Base-by-base conservation (phyloP, 108 stramenopile genomes). In the Cyclotella cryptica region DNA sequence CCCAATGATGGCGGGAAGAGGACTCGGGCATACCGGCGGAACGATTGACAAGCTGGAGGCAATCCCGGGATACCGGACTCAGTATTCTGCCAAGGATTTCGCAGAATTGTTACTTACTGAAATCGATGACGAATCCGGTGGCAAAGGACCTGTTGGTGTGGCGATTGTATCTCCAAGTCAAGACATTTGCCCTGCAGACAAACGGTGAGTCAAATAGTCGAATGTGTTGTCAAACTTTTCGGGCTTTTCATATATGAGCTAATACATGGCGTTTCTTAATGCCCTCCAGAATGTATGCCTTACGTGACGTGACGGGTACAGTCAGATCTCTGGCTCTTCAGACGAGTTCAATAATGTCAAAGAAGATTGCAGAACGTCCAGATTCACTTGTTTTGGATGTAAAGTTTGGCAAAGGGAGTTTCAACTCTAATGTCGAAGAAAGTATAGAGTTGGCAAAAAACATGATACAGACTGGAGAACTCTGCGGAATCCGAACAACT, bases 1-100 rank as follows among this genome's bases (percentile, higher is more conserved):
- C 0, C 95, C 95, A 13, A 93, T 93, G 90, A 90, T 96, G 86
- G 91, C 91, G 22, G 95, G 95, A 28, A 82, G 95, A 24, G 90
- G 92, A 14, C 77, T 96, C 44, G 92, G 90, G 0, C 95, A 96
- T 71, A 93, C 95, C 1, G 95, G 95, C 19, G 95, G 95, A 19
- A 96, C 95, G 4, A 88, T 96, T 64, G 95, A 96, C 74, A 96
- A 96, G 65, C 73, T 96, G 19, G 95, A 96, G 69, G 77, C 72
- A 3, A 93, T 96, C 54, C 90, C 88, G 5, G 95, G 95, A 0
- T 90, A 85, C 73, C 65, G 66, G 27, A 81, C 86, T 18, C 61
- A 84, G 29, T 74, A 82, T 18, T 44, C 63, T 40, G 77, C 75
- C 2, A 65, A 77, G 1, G 84, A 91, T 30, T 93, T 93, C 81